Percentiles rank a stretch among this genome's conserved stretches.
Conservation (phyloP, 1,284 basidiomycete species). For the Somion occarium region DNA sequence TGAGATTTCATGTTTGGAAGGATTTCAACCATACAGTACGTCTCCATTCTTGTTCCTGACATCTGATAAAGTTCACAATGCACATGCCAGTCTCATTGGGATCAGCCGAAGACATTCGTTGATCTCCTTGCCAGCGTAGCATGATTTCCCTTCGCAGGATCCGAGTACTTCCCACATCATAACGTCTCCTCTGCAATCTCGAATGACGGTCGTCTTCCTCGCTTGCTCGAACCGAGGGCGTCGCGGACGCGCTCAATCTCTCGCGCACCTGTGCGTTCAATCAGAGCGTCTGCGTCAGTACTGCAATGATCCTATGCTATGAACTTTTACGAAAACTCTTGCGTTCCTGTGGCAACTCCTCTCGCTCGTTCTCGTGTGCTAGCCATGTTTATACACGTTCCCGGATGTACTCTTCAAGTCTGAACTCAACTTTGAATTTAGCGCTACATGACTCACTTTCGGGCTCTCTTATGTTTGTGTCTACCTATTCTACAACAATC, state of each 20-base stretch:
- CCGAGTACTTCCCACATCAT: background rate
- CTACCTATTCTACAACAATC: no score
- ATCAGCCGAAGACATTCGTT: background rate
- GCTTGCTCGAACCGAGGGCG: background rate
- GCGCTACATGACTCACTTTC: no score
- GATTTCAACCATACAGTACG: conserved; percentile 1
- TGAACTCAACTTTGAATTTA: no score
- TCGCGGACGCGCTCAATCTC: background rate
- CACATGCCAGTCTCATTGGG: conserved; percentile 2
- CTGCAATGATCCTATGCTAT: background rate
- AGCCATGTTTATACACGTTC: no score
- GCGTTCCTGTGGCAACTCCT: no score
- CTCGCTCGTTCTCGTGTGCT: no score
- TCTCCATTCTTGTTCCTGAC: background rate
- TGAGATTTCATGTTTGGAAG: background rate
- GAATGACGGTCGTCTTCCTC: background rate
- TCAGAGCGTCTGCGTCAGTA: background rate
- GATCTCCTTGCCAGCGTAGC: background rate
- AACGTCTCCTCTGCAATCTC: background rate
- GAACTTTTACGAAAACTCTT: no score
- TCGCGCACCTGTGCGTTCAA: background rate
- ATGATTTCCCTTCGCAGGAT: background rate
- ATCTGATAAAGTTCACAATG: background rate
- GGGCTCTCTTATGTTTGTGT: no score
- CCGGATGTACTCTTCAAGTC: no score